Conservation (phyloP, 805 yeast species). For the Yarrowia sp. region DNA sequence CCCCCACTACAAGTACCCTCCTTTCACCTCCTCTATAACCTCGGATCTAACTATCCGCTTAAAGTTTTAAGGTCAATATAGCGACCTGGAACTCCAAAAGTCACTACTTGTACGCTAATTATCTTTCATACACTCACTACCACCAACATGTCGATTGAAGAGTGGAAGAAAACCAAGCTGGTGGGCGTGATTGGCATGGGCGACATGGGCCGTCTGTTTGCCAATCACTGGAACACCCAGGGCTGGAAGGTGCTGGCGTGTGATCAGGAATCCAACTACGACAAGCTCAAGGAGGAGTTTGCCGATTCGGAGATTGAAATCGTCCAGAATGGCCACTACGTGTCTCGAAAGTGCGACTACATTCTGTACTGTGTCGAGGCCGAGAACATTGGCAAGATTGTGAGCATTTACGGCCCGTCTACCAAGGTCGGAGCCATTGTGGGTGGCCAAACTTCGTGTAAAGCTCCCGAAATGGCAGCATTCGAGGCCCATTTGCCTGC, state of each 20-base stretch:
- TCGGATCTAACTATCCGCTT: too few species aligned
- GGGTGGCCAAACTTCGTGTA: conserved; percentile 98
- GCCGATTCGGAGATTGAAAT: conserved; percentile 55
- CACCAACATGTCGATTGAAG: conserved; percentile 19
- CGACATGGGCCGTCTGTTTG: conserved; percentile 94
- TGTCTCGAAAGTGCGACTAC: conserved; percentile 81
- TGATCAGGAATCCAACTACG: conserved; percentile 74
- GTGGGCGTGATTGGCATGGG: conserved; percentile 96
- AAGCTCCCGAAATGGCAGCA: conserved; percentile 85
- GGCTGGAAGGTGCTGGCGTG: conserved; percentile 93
- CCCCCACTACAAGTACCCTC: neutral
- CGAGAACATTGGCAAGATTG: conserved; percentile 76
- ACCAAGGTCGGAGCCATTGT: conserved; percentile 88
- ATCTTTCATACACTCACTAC: neutral
- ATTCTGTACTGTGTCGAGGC: conserved; percentile 94
- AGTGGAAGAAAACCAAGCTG: conserved; percentile 57
- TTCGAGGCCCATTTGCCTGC: conserved; percentile 76
- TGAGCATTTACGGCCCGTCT: conserved; percentile 76
- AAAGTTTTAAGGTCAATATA: conserved; percentile 19
- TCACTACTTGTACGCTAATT: neutral
- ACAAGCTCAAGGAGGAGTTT: conserved; percentile 57
- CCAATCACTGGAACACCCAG: conserved; percentile 73
- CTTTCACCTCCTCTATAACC: too few species aligned
- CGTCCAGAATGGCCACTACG: conserved; percentile 80
- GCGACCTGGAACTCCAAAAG: neutral